Percentiles rank a stretch among this genome's conserved stretches.
Conservation (phyloP, 2,329 filamentous ascomycete genomes). For the Aspergillus neotritici region DNA sequence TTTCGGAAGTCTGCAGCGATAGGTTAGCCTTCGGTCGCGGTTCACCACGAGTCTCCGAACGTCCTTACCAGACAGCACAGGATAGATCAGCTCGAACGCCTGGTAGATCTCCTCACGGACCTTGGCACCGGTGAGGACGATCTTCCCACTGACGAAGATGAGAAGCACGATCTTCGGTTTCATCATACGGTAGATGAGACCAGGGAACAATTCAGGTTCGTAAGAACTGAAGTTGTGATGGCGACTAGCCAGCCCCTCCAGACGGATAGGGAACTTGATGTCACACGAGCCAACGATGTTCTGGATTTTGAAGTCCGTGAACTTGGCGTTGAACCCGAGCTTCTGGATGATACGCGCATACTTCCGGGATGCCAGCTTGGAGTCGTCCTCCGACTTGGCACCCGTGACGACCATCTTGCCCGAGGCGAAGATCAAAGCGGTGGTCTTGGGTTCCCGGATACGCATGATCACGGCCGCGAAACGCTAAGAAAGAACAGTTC, state of each 20-base stretch:
- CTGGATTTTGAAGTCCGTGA: slow-evolving; percentile 99
- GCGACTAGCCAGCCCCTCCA: slow-evolving; percentile 90
- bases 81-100: slow-evolving; percentile 95
- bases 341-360: slow-evolving; percentile 99
- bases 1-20: slow-evolving; percentile 55
- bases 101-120: slow-evolving; percentile 97
- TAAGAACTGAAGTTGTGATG: slow-evolving; percentile 99
- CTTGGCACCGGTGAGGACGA: slow-evolving; percentile 94
- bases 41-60: too few species aligned
- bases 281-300: slow-evolving; percentile 99
- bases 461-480: slow-evolving; percentile 99
- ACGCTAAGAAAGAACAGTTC: slow-evolving; percentile 60
- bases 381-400: slow-evolving; percentile 96
- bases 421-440: slow-evolving; percentile 92
- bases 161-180: slow-evolving; percentile 98
- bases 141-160: slow-evolving; percentile 98
- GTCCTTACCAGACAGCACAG: slow-evolving; percentile 74
- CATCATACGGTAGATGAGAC: slow-evolving; percentile 99
- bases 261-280: slow-evolving; percentile 97
- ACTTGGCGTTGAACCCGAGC: slow-evolving; percentile 98
- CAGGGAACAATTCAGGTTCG: slow-evolving; percentile 96
- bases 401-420: slow-evolving; percentile 99
- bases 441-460: slow-evolving; percentile 98
- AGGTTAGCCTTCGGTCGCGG: slow-evolving; percentile 20
- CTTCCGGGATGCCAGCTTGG: slow-evolving; percentile 92